Percentiles rank a stretch among this genome's conserved stretches.
phyloP scores from a whole-genome alignment of 805 yeast species.

The Candida khao-thaluensis region DNA sequence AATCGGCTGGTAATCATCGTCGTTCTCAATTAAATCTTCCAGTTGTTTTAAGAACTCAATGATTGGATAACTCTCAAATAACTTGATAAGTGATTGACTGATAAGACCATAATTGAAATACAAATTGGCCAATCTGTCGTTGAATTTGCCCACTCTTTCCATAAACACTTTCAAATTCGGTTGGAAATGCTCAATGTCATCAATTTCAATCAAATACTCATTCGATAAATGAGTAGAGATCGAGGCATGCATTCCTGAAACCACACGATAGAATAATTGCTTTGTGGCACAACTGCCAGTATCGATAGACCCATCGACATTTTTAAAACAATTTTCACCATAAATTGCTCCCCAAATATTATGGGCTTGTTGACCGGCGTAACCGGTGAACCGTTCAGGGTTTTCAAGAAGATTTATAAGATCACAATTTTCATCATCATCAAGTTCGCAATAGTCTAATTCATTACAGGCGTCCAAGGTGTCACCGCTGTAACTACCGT shows the following conservation, averaged over 20 bases:
- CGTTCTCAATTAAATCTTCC: constrained; percentile 46
- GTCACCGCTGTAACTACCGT: not conserved
- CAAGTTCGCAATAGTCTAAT: constrained; percentile 69
- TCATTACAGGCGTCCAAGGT: constrained; percentile 35
- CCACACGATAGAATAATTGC: constrained; percentile 78
- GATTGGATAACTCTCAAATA: constrained; percentile 26
- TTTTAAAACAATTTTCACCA: constrained; percentile 83
- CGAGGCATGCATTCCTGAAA: constrained; percentile 94
- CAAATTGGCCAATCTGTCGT: constrained; percentile 84
- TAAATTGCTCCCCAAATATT: constrained; percentile 93
- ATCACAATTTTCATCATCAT: constrained; percentile 66
- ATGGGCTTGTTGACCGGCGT: constrained; percentile 87
- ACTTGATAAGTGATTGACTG: constrained; percentile 73
- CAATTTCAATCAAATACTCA: constrained; percentile 52
- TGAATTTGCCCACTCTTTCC: constrained; percentile 85
- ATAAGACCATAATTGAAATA: constrained; percentile 91
- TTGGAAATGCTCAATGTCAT: constrained; percentile 60
- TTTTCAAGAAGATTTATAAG: constrained; percentile 83
- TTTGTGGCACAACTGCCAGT: constrained; percentile 55
- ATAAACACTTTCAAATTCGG: constrained; percentile 82
- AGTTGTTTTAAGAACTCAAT: constrained; percentile 28
- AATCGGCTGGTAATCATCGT: constrained; percentile 32
- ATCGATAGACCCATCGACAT: constrained; percentile 9
- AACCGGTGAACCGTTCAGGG: constrained; percentile 96
- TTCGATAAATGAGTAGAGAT: constrained; percentile 90